A percentile compares a stretch with the other conserved stretches of the same genome.
Evolutionary conservation across 2,329 filamentous ascomycete species (phyloP).

Genomic region (Fusarium irregulare): DNA sequence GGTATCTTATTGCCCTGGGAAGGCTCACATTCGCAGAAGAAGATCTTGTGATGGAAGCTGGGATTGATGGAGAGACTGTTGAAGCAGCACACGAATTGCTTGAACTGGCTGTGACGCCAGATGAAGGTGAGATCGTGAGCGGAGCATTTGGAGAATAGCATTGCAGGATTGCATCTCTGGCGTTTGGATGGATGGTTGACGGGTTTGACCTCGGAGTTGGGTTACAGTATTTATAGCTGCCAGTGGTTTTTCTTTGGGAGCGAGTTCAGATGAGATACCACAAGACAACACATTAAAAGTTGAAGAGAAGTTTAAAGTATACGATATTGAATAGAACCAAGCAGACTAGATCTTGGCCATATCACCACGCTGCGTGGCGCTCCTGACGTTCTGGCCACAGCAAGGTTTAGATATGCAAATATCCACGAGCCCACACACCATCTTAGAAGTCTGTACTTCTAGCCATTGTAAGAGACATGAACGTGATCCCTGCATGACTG

Average conservation of each 20-base stretch:
- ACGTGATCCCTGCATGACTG: slow-evolving; percentile 41
- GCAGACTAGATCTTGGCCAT: neutral
- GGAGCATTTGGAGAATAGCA: slow-evolving; percentile 55
- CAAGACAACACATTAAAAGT: neutral
- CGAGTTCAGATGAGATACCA: slow-evolving; percentile 27
- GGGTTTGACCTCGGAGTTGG: neutral
- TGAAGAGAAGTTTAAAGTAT: neutral
- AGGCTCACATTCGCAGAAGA: slow-evolving; percentile 87
- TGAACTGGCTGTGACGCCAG: slow-evolving; percentile 82
- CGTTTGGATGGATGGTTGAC: slow-evolving; percentile 23
- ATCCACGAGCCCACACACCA: neutral
- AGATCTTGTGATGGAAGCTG: slow-evolving; percentile 78
- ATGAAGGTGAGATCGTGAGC: slow-evolving; percentile 64
- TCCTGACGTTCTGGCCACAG: neutral
- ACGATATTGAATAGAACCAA: neutral
- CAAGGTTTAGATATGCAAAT: neutral
- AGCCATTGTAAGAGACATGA: slow-evolving; percentile 45
- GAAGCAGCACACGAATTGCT: slow-evolving; percentile 85
- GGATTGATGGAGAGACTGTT: slow-evolving; percentile 80
- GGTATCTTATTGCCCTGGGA: slow-evolving; percentile 83
- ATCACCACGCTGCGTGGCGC: neutral
- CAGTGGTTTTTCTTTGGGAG: slow-evolving; percentile 21
- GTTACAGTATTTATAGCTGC: slow-evolving; percentile 1
- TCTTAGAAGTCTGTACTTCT: neutral
- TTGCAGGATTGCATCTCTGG: slow-evolving; percentile 10